Percentiles rank a stretch among this genome's conserved stretches.
phyloP scores from a whole-genome alignment of 495 filamentous ascomycete species.

The Penicillium waksmanii region DNA sequence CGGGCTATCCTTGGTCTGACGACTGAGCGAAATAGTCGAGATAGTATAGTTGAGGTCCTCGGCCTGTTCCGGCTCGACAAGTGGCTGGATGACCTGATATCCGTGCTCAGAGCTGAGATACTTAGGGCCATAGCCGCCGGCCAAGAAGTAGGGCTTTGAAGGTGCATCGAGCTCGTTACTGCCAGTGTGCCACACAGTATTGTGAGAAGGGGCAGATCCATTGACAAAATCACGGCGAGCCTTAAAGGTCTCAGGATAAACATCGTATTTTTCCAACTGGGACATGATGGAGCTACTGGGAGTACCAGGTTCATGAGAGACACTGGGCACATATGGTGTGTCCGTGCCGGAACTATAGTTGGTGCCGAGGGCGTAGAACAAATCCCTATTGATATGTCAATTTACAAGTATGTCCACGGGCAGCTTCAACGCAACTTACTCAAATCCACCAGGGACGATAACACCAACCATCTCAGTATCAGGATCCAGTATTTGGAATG shows the following conservation, averaged over 20 bases:
- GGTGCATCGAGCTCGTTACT: constrained; percentile 31
- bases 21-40: constrained; percentile 38
- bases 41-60: constrained; percentile 42
- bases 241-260: constrained; percentile 43
- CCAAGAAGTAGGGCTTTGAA: constrained; percentile 42
- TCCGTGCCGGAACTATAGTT: constrained; percentile 32
- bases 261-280: constrained; percentile 38
- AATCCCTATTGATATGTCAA: constrained; percentile 26
- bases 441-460: constrained; percentile 49
- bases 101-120: constrained; percentile 38
- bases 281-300: constrained; percentile 23
- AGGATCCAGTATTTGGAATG: constrained; percentile 48
- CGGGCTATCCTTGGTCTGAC: constrained; percentile 18
- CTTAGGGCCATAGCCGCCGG: constrained; percentile 46
- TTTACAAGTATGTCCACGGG: too few species aligned
- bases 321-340: constrained; percentile 34
- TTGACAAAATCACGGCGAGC: constrained; percentile 42
- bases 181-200: constrained; percentile 37
- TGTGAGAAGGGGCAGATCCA: constrained; percentile 32
- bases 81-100: constrained; percentile 48
- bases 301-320: constrained; percentile 12
- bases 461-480: constrained; percentile 50
- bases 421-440: constrained; percentile 25
- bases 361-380: constrained; percentile 41
- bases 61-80: constrained; percentile 37